Conservation (phyloP, 352 stramenopile species). For the Globisporangium echinulatum region DNA sequence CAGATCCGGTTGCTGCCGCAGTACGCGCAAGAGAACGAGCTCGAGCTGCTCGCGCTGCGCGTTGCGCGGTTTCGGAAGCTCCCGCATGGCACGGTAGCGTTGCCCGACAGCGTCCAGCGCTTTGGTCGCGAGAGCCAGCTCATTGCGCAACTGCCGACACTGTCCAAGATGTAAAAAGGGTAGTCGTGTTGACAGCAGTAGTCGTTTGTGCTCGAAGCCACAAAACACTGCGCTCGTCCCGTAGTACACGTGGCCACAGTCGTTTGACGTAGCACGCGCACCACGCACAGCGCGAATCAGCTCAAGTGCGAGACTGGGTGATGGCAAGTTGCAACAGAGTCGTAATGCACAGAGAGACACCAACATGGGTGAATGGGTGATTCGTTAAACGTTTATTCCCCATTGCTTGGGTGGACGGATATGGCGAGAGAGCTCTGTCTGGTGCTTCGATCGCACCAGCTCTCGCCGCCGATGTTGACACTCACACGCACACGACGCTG, state of each 20-base stretch:
- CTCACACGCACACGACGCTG: slow-evolving; percentile 3
- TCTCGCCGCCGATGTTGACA: background rate
- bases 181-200: background rate
- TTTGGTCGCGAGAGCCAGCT: slow-evolving; percentile 48
- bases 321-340: too few relatives aligned
- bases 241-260: too few relatives aligned
- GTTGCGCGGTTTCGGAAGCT: slow-evolving; percentile 75
- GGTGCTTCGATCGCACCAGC: slow-evolving; percentile 15
- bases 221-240: too few relatives aligned
- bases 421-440: background rate
- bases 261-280: too few relatives aligned
- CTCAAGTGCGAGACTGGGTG: too few relatives aligned
- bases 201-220: background rate
- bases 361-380: too few relatives aligned
- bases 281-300: too few relatives aligned
- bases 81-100: slow-evolving; percentile 19
- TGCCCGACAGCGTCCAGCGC: slow-evolving; percentile 25
- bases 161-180: slow-evolving; percentile 57
- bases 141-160: slow-evolving; percentile 51
- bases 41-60: slow-evolving; percentile 54
- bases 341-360: too few relatives aligned
- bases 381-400: too few relatives aligned
- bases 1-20: slow-evolving; percentile 30
- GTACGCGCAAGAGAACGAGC: slow-evolving; percentile 46
- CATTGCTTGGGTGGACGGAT: too few relatives aligned